Evolutionary conservation across 495 filamentous ascomycete genomes (phyloP).

Genomic region (Aspergillus diversus): DNA sequence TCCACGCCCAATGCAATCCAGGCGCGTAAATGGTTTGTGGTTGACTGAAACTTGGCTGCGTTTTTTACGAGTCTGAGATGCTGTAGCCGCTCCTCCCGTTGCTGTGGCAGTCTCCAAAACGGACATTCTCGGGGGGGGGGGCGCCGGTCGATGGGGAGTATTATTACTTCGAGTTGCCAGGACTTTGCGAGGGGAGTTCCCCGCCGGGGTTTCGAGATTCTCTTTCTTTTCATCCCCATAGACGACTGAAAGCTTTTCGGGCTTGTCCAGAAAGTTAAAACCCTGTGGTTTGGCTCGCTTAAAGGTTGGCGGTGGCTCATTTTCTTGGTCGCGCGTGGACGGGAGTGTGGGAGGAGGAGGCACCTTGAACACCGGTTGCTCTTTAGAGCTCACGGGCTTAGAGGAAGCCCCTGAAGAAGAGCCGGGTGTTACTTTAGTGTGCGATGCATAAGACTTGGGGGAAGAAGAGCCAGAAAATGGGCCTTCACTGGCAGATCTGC

Average conservation of each 20-base stretch:
- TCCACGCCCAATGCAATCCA: conserved; percentile 89
- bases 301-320: conserved; percentile 77
- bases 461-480: conserved; percentile 45
- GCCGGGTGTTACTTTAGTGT: conserved; percentile 47
- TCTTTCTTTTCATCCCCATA: conserved; percentile 54
- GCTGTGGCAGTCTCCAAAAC: conserved; percentile 89
- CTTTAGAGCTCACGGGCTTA: conserved; percentile 38
- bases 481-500: conserved; percentile 30
- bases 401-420: conserved; percentile 45
- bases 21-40: conserved; percentile 82
- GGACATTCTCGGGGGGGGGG: conserved; percentile 91
- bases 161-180: conserved; percentile 77
- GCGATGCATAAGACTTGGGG: conserved; percentile 43
- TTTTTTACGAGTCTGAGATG: conserved; percentile 71
- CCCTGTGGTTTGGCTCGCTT: conserved; percentile 66
- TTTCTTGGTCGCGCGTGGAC: conserved; percentile 74
- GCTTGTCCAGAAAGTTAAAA: conserved; percentile 60
- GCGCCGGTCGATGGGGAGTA: conserved; percentile 80
- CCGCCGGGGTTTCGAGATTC: conserved; percentile 42
- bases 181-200: conserved; percentile 67
- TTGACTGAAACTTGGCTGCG: conserved; percentile 84
- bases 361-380: conserved; percentile 67
- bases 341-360: conserved; percentile 63
- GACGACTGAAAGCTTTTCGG: conserved; percentile 57
- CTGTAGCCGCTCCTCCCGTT: conserved; percentile 73